phyloP scores from a whole-genome alignment of 257 asterid species.

The Linaria vulgaris region DNA sequence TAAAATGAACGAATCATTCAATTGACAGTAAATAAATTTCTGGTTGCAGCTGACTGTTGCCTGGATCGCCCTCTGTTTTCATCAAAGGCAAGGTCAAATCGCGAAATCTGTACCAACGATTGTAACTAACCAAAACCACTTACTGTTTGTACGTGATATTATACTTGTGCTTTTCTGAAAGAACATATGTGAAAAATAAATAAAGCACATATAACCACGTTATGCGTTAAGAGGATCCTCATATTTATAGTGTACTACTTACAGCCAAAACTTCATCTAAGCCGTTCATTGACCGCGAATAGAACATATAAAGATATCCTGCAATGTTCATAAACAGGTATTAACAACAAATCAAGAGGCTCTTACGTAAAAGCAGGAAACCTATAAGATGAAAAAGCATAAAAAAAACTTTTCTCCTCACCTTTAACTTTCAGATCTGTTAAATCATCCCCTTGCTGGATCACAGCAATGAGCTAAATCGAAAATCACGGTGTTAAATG shows the following conservation, averaged over 20 bases:
- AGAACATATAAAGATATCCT: conserved; percentile 49
- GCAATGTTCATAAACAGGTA: conserved; percentile 14
- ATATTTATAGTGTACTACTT: conserved; percentile 37
- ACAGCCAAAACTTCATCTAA: conserved; percentile 59
- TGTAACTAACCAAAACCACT: conserved; percentile 27
- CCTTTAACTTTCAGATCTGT: conserved; percentile 54
- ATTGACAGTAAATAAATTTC: too few species aligned
- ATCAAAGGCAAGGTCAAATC: conserved; percentile 9
- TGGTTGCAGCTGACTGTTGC: conserved; percentile 39
- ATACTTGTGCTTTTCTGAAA: conserved; percentile 37
- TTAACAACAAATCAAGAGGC: conserved; percentile 5
- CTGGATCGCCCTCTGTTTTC: conserved; percentile 35
- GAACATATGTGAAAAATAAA: conserved; percentile 21
- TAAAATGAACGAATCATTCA: too few species aligned
- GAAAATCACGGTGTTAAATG: too few species aligned
- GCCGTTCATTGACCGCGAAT: conserved; percentile 79
- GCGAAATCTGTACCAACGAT: neutral
- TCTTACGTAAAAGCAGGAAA: neutral
- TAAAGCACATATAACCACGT: neutral
- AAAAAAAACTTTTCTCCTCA: conserved; percentile 34
- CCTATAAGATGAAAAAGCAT: neutral
- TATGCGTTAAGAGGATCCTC: conserved; percentile 1
- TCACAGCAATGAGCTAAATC: too few species aligned
- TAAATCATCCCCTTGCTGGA: conserved; percentile 75
- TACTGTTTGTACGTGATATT: conserved; percentile 49